These are phyloP conservation scores for Leonotis leonurus DNA, from an alignment of 257 asterid species.

Conservation along the genomic window DNA sequence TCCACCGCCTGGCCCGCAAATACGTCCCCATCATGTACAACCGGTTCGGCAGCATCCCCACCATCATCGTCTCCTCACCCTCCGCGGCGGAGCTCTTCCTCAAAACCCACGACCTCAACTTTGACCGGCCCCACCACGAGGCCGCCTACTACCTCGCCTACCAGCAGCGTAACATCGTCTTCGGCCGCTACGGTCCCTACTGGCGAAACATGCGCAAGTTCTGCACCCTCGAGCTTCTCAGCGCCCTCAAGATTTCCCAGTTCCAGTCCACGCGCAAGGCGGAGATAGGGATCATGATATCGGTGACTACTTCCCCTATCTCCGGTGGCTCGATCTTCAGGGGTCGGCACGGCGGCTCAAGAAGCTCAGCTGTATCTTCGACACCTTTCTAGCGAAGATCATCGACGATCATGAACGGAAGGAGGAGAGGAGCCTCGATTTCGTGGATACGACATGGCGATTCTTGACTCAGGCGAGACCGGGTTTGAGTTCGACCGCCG, in stretches of 20 bases:
- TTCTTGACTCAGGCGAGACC: constrained; percentile 21
- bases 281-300: constrained; percentile 10
- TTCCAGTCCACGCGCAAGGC: constrained; percentile 15
- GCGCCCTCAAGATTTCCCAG: constrained; percentile 13
- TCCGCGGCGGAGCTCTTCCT: constrained; percentile 29
- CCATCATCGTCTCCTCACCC: constrained; percentile 27
- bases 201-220: constrained; percentile 36
- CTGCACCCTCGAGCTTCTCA: constrained; percentile 19
- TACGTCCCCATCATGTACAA: constrained; percentile 22
- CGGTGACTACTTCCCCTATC: constrained; percentile 24
- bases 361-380: constrained; percentile 12
- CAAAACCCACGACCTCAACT: constrained; percentile 19
- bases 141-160: constrained; percentile 10
- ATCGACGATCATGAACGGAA: constrained; percentile 23
- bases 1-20: constrained; percentile 10
- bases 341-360: constrained; percentile 18
- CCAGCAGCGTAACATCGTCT: constrained; percentile 8
- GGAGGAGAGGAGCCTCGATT: constrained; percentile 3
- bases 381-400: constrained; percentile 24
- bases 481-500: constrained; percentile 28
- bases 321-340: constrained; percentile 27
- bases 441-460: constrained; percentile 20
- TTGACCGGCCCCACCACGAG: constrained; percentile 12
- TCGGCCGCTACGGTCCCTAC: constrained; percentile 18
- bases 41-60: constrained; percentile 19